Evolutionary conservation across 2,329 filamentous ascomycete species (phyloP).

Genomic region (Diplodia seriata): DNA sequence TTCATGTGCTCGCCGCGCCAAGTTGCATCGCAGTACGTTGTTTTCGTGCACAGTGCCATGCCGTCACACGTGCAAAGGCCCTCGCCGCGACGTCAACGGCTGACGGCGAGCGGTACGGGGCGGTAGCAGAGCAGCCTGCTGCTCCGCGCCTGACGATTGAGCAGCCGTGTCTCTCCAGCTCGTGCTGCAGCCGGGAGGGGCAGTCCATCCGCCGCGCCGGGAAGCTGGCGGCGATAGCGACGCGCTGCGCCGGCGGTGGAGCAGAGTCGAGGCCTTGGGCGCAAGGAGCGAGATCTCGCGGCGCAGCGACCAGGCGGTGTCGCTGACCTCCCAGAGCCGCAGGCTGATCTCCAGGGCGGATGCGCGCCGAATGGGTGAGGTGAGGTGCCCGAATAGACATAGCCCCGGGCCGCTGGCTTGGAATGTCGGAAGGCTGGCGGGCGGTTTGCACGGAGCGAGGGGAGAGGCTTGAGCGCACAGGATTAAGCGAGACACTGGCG

Average conservation of each 20-base stretch:
- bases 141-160: conserved; percentile 26
- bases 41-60: conserved; percentile 18
- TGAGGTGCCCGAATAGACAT: conserved; percentile 26
- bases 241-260: background rate
- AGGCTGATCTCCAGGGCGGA: conserved; percentile 23
- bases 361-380: conserved; percentile 27
- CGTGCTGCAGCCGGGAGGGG: conserved; percentile 20
- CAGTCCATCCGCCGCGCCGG: conserved; percentile 19
- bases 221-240: conserved; percentile 10
- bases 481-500: conserved; percentile 33
- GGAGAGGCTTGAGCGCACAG: conserved; percentile 16
- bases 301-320: background rate
- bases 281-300: conserved; percentile 14
- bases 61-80: conserved; percentile 30
- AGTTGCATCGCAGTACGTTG: conserved; percentile 17
- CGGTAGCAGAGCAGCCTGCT: background rate
- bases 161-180: conserved; percentile 1
- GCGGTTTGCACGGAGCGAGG: conserved; percentile 24
- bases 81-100: conserved; percentile 23
- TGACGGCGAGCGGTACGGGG: background rate
- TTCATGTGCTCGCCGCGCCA: conserved; percentile 17
- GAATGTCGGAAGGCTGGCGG: conserved; percentile 26
- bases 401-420: conserved; percentile 24
- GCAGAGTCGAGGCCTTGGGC: background rate
- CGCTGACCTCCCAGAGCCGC: conserved; percentile 27